Base-by-base conservation (phyloP, 345 rosid genomes). In the Bretschneidera sinensis region DNA sequence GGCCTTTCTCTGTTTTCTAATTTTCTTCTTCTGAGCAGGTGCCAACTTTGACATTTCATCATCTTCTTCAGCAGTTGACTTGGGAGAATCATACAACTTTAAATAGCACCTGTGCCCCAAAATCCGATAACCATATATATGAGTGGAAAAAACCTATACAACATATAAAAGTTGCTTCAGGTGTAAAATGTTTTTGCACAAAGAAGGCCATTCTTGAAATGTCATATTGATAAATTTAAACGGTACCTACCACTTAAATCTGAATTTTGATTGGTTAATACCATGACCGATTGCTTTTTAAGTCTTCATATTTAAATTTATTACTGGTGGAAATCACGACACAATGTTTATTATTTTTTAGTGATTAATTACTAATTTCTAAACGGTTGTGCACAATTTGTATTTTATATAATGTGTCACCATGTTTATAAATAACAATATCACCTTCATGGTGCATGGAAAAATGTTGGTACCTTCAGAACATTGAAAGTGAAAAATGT, bases 11-110 rank as follows among this genome's bases (percentile, higher is more conserved):
- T 88, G 98, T 71, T 91, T 95, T 81, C 82, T 86, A 72, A 87
- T 64, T 77, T 95, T 95, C 90, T 87, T 95, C 70, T 87, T 95
- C 75, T 91, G 97, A 57, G 96, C 81, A 60, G 96, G 91, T 62
- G 76, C 85, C 77, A 91, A 65, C 80, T 95, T 88, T 28, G 91
- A 82, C 78, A 80, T 77, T 67, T 71, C 84, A 51, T 88, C 80
- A 66, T 87, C 99, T 72, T 87, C 99, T 73, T 81, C 85, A 48
- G 87, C 54, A 9, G 77, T 72, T 48, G 92, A 80, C 79, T 83
- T 95, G 59, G 99, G 99, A 69, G 82, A 81, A 81, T 95, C 97
- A 57, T 77, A 81, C 76, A 95, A 78, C 80, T 81, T 85, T 61
- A 88, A 63, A 76, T 95, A 95, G 82, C 98, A 91, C 75, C 99